Evolutionary conservation across 2,329 filamentous ascomycete species (phyloP), one percentile per base, ranked within the genome.

Genomic region (Zymoseptoria passerinii): DNA sequence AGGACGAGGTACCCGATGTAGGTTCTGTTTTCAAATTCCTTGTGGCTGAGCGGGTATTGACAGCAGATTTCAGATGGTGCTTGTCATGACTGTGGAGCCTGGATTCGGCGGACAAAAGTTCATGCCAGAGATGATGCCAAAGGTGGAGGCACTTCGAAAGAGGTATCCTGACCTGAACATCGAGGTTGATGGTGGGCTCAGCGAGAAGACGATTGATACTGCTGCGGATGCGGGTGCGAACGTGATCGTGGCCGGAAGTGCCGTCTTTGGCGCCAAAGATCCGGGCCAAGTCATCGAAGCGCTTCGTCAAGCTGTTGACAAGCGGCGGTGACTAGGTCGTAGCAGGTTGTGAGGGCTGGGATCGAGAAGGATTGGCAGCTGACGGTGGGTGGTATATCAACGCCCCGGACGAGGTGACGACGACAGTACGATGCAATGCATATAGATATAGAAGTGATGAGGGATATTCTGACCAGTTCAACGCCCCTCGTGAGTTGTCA

Each of bases 61-160:
- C 23, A 55, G 49, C 18, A 28, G 35, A 40, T 48, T 40, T 9
- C 63, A 96, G 92, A 99, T 99, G 94, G 91, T 96, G 44, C 85
- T 99, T 18, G 83, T 99, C 61, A 99, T 99, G 94, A 99, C 94
- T 1, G 94, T 99, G 50, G 84, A 99, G 76, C 94, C 94, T 50
- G 94, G 94, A 51, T 99, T 99, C 71, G 94, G 94, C 63, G 94
- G 94, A 6, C 94, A 99, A 73, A 96, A 96, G 72, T 99, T 99
- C 80, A 97, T 97, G 91, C 86, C 90, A 10, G 90, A 89, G 6
- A 90, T 96, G 77, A 83, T 99, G 66, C 91, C 92, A 71, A 99
- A 99, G 78, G 94, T 99, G 23, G 77, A 87, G 65, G 90, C 87
- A 48, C 80, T 99, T 66, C 85, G 94, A 60, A 78, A 86, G 71